A percentile compares a stretch with the other conserved stretches of the same genome.
These are phyloP conservation scores for Candida glucosophila DNA, from an alignment of 1,139 yeast genomes.

Conservation along the genomic window DNA sequence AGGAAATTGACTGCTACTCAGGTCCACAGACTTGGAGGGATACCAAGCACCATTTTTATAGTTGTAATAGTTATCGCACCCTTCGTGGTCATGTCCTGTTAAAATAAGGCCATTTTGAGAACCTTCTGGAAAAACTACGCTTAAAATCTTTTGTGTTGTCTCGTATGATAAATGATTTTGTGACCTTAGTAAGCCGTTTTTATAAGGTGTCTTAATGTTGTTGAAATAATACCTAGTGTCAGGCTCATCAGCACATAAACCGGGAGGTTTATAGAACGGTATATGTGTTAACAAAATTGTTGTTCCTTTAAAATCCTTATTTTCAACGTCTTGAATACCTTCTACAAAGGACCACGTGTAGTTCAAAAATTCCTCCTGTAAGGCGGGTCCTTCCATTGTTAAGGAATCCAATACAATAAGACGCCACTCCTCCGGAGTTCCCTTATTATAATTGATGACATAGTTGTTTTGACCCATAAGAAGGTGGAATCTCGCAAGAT, in stretches of 20 bases:
- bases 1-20: conserved; percentile 17
- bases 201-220: conserved; percentile 53
- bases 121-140: conserved; percentile 56
- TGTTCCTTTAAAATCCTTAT: conserved; percentile 53
- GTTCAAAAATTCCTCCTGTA: conserved; percentile 59
- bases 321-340: conserved; percentile 38
- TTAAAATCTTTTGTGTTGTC: conserved; percentile 57
- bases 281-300: conserved; percentile 83
- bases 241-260: conserved; percentile 85
- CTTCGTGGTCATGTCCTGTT: conserved; percentile 96
- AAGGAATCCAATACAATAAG: conserved; percentile 78
- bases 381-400: conserved; percentile 84
- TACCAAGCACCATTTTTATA: conserved; percentile 43
- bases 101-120: conserved; percentile 67
- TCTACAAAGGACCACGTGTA: conserved; percentile 70
- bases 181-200: conserved; percentile 64
- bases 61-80: conserved; percentile 67
- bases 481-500: conserved; percentile 66
- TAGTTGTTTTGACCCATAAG: conserved; percentile 81
- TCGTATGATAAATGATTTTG: conserved; percentile 77
- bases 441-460: conserved; percentile 60
- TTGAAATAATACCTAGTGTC: conserved; percentile 52
- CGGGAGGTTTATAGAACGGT: conserved; percentile 75
- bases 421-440: conserved; percentile 66
- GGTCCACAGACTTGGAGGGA: conserved; percentile 36